Evolutionary conservation across 2,329 filamentous ascomycete genomes (phyloP).

Genomic region (Penicillium sp.): DNA sequence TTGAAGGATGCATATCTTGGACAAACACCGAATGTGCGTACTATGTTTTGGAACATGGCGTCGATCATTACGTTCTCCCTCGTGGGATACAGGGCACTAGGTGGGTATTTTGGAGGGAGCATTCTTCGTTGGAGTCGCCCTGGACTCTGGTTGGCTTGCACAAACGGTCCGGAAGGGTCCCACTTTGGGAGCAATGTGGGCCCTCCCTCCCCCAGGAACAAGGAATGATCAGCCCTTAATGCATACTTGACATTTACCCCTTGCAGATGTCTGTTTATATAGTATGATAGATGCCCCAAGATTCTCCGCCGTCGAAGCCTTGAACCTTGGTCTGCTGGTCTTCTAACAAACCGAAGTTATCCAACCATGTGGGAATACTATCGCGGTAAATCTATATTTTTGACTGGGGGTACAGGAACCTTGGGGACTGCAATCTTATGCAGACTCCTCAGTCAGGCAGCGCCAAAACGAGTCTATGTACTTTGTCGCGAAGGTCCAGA

Average conservation of each 20-base stretch:
- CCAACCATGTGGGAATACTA: slow-evolving; percentile 19
- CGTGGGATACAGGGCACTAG: neutral
- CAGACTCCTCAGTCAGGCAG: slow-evolving; percentile 5
- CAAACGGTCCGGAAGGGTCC: neutral
- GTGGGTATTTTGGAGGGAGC: neutral
- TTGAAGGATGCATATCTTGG: too few relatives aligned
- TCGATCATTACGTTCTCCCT: neutral
- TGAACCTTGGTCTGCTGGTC: neutral
- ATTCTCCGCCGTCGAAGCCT: neutral
- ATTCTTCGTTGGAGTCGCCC: neutral
- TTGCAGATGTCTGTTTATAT: neutral
- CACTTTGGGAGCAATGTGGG: neutral
- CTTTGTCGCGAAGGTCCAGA: slow-evolving; percentile 10
- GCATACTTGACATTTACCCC: neutral
- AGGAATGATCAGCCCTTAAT: neutral
- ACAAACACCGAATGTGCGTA: neutral
- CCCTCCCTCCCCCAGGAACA: neutral
- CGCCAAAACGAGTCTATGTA: slow-evolving; percentile 10
- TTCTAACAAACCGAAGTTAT: neutral
- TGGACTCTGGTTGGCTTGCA: neutral
- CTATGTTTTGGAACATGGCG: neutral
- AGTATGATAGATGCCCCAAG: neutral
- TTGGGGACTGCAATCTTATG: slow-evolving; percentile 14
- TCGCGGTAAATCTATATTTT: slow-evolving; percentile 6
- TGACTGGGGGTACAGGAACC: slow-evolving; percentile 19